Conservation (phyloP, 768 basidiomycete species). For the Obba rivulosa region DNA sequence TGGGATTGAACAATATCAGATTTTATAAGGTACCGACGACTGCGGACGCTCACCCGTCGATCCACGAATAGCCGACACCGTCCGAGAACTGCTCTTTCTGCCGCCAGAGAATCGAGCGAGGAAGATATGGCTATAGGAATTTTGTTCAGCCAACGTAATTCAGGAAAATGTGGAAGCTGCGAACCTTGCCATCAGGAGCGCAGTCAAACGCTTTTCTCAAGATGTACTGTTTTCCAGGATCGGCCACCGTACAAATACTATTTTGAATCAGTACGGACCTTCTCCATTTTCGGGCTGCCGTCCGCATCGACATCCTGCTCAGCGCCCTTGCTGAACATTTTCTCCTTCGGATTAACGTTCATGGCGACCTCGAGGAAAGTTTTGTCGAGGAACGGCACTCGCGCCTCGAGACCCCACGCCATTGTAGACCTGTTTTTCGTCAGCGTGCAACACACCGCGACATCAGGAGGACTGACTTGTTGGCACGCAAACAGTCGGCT, state of each 20-base stretch:
- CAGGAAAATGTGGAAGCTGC: not conserved
- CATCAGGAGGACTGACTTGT: slow-evolving; percentile 60
- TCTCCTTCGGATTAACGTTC: slow-evolving; percentile 82
- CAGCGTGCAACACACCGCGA: not conserved
- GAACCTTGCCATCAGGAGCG: slow-evolving; percentile 69
- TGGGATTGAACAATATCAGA: slow-evolving; percentile 23
- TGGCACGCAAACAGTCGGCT: slow-evolving; percentile 93
- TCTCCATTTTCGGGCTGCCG: slow-evolving; percentile 92
- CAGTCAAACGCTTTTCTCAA: slow-evolving; percentile 94
- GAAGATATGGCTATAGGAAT: slow-evolving; percentile 76
- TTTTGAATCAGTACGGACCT: slow-evolving; percentile 42
- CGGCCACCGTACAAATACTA: not conserved
- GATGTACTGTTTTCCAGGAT: slow-evolving; percentile 62
- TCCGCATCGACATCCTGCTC: slow-evolving; percentile 74
- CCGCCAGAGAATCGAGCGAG: slow-evolving; percentile 91
- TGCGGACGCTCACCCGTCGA: slow-evolving; percentile 66
- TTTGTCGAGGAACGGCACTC: slow-evolving; percentile 98
- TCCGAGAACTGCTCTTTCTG: slow-evolving; percentile 99
- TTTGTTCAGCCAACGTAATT: slow-evolving; percentile 1
- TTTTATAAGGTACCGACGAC: not conserved
- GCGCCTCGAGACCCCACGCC: slow-evolving; percentile 99
- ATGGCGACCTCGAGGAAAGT: slow-evolving; percentile 90
- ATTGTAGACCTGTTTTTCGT: slow-evolving; percentile 73
- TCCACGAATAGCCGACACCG: slow-evolving; percentile 98
- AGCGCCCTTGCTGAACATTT: slow-evolving; percentile 83